A percentile compares a stretch with the other conserved stretches of the same genome.
Conservation (phyloP, 106 monocot species). For the Chionographis japonica region DNA sequence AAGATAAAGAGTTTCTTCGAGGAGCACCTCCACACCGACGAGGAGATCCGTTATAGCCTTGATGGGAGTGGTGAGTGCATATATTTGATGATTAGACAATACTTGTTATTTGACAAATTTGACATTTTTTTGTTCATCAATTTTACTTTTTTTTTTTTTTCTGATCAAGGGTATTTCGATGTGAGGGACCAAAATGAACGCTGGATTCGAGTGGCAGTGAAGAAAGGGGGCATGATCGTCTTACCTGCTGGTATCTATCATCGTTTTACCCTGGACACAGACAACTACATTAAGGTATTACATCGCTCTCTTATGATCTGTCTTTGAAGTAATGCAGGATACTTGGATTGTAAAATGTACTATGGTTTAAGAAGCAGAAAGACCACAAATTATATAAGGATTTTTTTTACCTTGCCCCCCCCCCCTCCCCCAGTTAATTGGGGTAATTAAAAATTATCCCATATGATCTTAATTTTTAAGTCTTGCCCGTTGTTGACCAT, state of each 20-base stretch:
- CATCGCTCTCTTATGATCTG: not conserved
- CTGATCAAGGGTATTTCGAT: constrained; percentile 81
- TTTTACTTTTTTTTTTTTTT: not conserved
- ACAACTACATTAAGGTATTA: constrained; percentile 90
- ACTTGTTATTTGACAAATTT: not conserved
- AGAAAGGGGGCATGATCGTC: constrained; percentile 91
- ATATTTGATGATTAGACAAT: not conserved
- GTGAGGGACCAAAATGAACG: constrained; percentile 81
- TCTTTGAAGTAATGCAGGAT: too few relatives aligned
- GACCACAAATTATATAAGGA: too few relatives aligned
- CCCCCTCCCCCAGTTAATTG: too few relatives aligned
- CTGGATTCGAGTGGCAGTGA: constrained; percentile 86
- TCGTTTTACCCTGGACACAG: constrained; percentile 80
- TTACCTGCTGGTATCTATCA: constrained; percentile 97
- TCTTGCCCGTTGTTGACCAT: too few relatives aligned
- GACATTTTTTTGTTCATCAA: not conserved
- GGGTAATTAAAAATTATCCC: too few relatives aligned
- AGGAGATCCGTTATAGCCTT: constrained; percentile 96
- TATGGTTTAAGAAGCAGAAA: too few relatives aligned
- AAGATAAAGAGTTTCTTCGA: constrained; percentile 94
- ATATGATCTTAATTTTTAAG: too few relatives aligned
- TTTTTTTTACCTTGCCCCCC: too few relatives aligned
- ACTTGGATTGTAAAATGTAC: too few relatives aligned
- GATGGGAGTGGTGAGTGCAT: constrained; percentile 75
- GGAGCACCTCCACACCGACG: constrained; percentile 96